A percentile compares a stretch with the other conserved stretches of the same genome.
phyloP scores from a whole-genome alignment of 1,284 basidiomycete species.

The Fomitiporia mediterranea region DNA sequence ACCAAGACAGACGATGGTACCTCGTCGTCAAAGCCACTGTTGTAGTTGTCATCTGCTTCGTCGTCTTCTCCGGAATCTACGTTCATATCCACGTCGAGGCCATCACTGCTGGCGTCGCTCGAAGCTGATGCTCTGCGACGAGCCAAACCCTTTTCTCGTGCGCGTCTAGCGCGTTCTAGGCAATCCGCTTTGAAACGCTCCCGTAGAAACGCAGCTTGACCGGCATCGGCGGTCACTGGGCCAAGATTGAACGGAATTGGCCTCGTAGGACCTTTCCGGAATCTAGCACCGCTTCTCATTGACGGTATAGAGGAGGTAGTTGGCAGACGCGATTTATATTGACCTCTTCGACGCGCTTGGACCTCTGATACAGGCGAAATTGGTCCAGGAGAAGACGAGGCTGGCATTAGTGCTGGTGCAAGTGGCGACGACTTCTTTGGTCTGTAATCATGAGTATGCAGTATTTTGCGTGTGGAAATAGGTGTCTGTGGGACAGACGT shows the following conservation, averaged over 20 bases:
- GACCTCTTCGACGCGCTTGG: constrained; percentile 40
- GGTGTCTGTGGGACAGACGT: constrained; percentile 12
- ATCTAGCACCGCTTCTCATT: constrained; percentile 7
- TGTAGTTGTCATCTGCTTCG: constrained; percentile 38
- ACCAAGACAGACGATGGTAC: constrained; percentile 30
- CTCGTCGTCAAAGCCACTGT: constrained; percentile 57
- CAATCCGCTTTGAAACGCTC: constrained; percentile 59
- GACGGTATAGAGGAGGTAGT: constrained; percentile 10
- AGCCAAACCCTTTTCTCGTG: constrained; percentile 45
- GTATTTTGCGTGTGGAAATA: neutral
- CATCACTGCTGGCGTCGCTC: constrained; percentile 43
- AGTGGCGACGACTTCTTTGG: constrained; percentile 15
- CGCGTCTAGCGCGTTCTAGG: constrained; percentile 51
- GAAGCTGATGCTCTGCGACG: constrained; percentile 29
- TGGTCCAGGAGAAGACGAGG: constrained; percentile 13
- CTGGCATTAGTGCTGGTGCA: neutral
- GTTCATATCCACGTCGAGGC: constrained; percentile 43
- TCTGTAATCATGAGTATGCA: neutral
- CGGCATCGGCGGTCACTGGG: constrained; percentile 29
- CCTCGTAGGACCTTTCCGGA: neutral
- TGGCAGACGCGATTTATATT: constrained; percentile 39
- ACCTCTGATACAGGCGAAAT: constrained; percentile 27
- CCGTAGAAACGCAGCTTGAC: constrained; percentile 47
- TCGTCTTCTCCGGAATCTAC: constrained; percentile 42
- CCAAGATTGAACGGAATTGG: constrained; percentile 15